Evolutionary conservation across 805 yeast species (phyloP), one percentile per base, ranked within the genome.

Genomic region (Scheffersomyces amazonensis): DNA sequence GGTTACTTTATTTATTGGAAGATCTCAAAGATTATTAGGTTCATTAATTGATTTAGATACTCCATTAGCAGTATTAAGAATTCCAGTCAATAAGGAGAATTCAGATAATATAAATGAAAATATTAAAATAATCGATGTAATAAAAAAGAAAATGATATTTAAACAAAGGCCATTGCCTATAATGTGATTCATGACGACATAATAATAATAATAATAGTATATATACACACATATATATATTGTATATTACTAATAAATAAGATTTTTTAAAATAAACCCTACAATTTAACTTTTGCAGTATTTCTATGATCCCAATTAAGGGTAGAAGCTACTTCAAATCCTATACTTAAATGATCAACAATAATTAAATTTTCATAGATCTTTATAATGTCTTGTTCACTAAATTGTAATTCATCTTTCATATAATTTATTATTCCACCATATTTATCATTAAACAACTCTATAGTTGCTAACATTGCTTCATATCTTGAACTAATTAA

Each of bases 121-220:
- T 2, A 72, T 83, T 4, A 64, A 76, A 43, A 59, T 84, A 47
- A 59, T 80, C 8, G 91, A 84, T 53, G 60, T 86, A 1, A 69
- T 86, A 3, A 61, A 61, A 22, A 70, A 74, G 43, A 83, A 81
- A 51, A 58, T 84, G 15, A 68, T 81, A 7, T 86, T 86, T 53
- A 75, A 69, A 34, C 75, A 76, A 28, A 68, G 95, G 44, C 93
- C 95, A 0, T 63, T 86, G 35, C 95, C 95, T 4, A 80, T 84
- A 35, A 83, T 84, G 90, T 83, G 54, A 66, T 6, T 9, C 12
- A 13, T 22, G 11, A 22, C 11, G 38, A 29, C n/a, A 29, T 17
- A 34, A 17, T n/a, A 34, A 15, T 10, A 23, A 21, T n/a, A 33
- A 9, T 12, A 7, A 33, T 16, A n/a, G 16, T 3, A 29, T 15